Evolutionary conservation across 768 basidiomycete genomes (phyloP).

Genomic region (Mycena indigotica): DNA sequence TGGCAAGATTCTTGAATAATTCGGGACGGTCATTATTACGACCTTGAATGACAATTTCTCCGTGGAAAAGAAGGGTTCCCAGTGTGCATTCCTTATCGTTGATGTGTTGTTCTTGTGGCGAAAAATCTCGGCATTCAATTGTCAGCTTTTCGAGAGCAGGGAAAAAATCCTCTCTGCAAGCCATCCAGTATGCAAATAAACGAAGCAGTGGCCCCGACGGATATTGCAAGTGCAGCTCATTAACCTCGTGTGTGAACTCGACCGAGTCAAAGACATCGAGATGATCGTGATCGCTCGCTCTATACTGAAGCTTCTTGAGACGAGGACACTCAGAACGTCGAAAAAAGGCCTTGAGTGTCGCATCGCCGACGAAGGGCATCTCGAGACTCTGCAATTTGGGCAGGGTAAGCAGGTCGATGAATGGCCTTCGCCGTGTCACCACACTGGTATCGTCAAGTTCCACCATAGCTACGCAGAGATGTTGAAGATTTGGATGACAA

Average conservation of each 20-base stretch:
- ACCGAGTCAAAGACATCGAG: not conserved
- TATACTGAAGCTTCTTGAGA: not conserved
- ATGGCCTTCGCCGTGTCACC: too few species aligned
- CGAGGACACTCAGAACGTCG: not conserved
- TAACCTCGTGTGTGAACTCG: not conserved
- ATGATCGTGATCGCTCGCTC: too few species aligned
- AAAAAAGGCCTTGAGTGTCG: not conserved
- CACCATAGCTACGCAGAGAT: not conserved
- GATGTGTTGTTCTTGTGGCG: not conserved
- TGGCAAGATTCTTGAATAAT: too few species aligned
- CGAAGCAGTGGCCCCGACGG: too few species aligned
- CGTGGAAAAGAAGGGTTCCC: not conserved
- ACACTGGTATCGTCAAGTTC: not conserved
- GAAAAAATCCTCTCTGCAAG: not conserved
- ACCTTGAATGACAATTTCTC: not conserved
- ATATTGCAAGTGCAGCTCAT: not conserved
- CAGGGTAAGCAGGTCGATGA: not conserved
- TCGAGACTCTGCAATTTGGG: not conserved
- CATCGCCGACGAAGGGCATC: not conserved
- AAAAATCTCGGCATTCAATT: not conserved
- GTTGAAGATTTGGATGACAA: not conserved
- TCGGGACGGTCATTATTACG: not conserved
- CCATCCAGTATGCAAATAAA: too few species aligned
- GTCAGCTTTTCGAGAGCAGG: not conserved
- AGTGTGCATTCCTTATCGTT: not conserved